Evolutionary conservation across 768 basidiomycete genomes (phyloP).

Genomic region (Trametes punicea): DNA sequence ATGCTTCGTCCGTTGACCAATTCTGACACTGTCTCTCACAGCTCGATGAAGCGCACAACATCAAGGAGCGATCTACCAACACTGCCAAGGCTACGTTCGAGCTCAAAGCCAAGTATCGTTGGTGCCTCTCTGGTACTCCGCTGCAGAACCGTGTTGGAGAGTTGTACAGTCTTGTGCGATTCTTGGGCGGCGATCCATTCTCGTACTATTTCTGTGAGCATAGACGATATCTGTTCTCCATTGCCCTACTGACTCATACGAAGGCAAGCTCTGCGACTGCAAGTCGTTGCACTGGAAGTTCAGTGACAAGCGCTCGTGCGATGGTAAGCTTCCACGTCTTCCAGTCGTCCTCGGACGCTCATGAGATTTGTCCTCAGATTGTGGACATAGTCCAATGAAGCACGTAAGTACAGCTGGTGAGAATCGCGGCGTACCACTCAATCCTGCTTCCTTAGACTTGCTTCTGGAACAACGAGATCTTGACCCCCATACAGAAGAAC

Average conservation of each 20-base stretch:
- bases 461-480: constrained; percentile 95
- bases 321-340: constrained; percentile 49
- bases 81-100: constrained; percentile 98
- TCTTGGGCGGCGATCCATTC: constrained; percentile 91
- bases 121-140: constrained; percentile 97
- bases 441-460: constrained; percentile 57
- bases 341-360: background rate
- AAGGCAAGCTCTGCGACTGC: constrained; percentile 89
- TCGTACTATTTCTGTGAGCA: constrained; percentile 82
- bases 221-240: too few relatives aligned
- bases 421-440: background rate
- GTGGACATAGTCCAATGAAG: constrained; percentile 82
- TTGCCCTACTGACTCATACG: background rate
- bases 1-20: background rate
- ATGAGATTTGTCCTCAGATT: constrained; percentile 44
- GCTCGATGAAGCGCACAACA: constrained; percentile 97
- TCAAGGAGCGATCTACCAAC: constrained; percentile 92
- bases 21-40: constrained; percentile 26
- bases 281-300: constrained; percentile 97
- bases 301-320: constrained; percentile 75
- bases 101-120: constrained; percentile 72
- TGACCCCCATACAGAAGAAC: constrained; percentile 92
- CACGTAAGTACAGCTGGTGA: constrained; percentile 44
- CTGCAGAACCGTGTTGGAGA: constrained; percentile 99
- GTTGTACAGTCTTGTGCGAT: constrained; percentile 89